Base-by-base conservation (phyloP, 2,329 filamentous ascomycete genomes). In the Neonectria coccinea region DNA sequence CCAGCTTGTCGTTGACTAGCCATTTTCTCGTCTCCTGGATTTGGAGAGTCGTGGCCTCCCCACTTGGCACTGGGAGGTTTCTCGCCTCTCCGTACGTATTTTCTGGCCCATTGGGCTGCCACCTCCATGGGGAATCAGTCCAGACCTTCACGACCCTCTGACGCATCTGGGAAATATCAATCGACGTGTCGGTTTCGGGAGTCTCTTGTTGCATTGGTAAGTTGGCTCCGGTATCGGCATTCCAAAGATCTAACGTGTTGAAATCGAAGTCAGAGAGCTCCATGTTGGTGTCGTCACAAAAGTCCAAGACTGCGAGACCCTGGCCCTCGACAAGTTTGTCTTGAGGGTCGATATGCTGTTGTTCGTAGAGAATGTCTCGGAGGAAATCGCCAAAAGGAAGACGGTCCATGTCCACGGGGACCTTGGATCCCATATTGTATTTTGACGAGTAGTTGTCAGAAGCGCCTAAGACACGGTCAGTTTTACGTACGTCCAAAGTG, bases 251-350 rank as follows among this genome's bases (percentile, higher is more conserved):
- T 14, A 87, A 70, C 5, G 86, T 75, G 1, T 82, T 81, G 72
- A 86, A 86, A 68, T 87, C 84, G 31, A 83, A 75, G 16, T 86
- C 84, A 11, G 82, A 85, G 22, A 87, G 77, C 51, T 86, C 84
- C 31, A 86, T 74, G 60, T 81, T 84, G 51, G 75, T 76, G 62
- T 86, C 79, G 56, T 83, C 80, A 65, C 83, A 85, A 66, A 86
- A 86, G 67, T 86, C 80, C 8, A 86, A 73, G 4, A 86, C 79
- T 18, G 78, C 79, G 14, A 83, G 75, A 0, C 80, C 81, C 59
- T 82, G 82, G 4, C 75, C 70, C 59, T 81, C 80, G n/a, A 73
- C 74, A 3, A 78, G 62, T 56, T 76, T 79, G n/a, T 75, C 67
- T 8, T 76, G 65, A 4, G 68, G 60, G 25, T 80, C 76, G 25